phyloP scores from a whole-genome alignment of 1,139 yeast species.

The Candida sp. region DNA sequence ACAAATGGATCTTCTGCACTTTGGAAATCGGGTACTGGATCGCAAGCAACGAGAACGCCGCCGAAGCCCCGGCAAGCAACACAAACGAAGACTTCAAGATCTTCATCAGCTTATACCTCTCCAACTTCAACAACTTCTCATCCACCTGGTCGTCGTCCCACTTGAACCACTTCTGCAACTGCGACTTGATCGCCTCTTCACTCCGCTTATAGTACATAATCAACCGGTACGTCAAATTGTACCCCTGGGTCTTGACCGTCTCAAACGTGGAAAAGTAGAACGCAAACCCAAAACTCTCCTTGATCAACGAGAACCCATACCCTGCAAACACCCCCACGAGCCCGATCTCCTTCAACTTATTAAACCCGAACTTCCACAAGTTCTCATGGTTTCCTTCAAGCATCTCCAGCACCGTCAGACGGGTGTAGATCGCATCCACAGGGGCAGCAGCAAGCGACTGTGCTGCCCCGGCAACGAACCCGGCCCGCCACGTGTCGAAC shows the following conservation, averaged over 20 bases:
- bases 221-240: slow-evolving; percentile 59
- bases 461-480: slow-evolving; percentile 82
- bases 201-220: slow-evolving; percentile 56
- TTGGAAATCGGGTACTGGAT: slow-evolving; percentile 89
- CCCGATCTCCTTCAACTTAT: slow-evolving; percentile 76
- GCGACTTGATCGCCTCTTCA: slow-evolving; percentile 25
- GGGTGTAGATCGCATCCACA: slow-evolving; percentile 85
- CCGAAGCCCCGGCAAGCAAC: slow-evolving; percentile 87
- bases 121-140: slow-evolving; percentile 31
- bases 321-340: slow-evolving; percentile 91
- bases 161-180: slow-evolving; percentile 24
- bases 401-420: slow-evolving; percentile 79
- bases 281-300: slow-evolving; percentile 89
- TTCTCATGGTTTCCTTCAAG: slow-evolving; percentile 70
- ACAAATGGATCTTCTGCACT: slow-evolving; percentile 78
- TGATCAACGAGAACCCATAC: slow-evolving; percentile 71
- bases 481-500: slow-evolving; percentile 75
- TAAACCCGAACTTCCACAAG: slow-evolving; percentile 76
- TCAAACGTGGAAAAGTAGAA: slow-evolving; percentile 87
- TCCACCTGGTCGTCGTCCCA: slow-evolving; percentile 30
- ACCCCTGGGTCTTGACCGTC: slow-evolving; percentile 72
- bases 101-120: slow-evolving; percentile 46
- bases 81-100: slow-evolving; percentile 73
- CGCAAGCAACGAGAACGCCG: slow-evolving; percentile 76
- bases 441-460: slow-evolving; percentile 97